A percentile compares a stretch with the other conserved stretches of the same genome.
phyloP scores from a whole-genome alignment of 306 rosid genomes.

The Crotalaria pallida region DNA sequence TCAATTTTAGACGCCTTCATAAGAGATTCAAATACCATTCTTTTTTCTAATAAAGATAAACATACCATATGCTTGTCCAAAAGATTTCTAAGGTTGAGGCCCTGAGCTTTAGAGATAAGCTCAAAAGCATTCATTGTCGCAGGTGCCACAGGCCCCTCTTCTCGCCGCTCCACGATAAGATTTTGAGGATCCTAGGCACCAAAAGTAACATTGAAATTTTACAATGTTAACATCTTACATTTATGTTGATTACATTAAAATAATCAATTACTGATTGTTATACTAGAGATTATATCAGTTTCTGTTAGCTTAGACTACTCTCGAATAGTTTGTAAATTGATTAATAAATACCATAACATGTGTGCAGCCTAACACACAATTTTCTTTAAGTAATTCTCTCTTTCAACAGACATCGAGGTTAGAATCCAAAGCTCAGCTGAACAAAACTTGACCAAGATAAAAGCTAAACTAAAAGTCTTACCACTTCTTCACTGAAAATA shows the following conservation, averaged over 20 bases:
- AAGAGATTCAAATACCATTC: neutral
- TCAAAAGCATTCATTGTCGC: conserved; percentile 72
- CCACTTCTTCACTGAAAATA: conserved; percentile 47
- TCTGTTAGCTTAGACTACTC: neutral
- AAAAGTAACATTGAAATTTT: neutral
- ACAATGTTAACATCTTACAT: neutral
- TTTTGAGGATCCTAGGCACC: conserved; percentile 38
- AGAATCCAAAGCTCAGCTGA: neutral
- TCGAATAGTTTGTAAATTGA: neutral
- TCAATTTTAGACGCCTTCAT: neutral
- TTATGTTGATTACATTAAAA: neutral
- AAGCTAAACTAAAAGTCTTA: conserved; percentile 15
- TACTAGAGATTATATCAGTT: neutral
- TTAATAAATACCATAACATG: neutral
- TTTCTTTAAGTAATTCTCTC: neutral
- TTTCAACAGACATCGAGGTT: neutral
- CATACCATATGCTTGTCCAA: conserved; percentile 74
- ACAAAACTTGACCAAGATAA: neutral
- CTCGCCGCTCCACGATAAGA: conserved; percentile 63
- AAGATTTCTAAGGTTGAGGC: conserved; percentile 59
- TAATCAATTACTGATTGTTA: neutral
- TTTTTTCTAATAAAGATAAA: neutral
- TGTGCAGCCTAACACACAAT: neutral
- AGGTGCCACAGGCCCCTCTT: conserved; percentile 42
- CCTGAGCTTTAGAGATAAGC: conserved; percentile 63